Conservation (phyloP, 768 basidiomycete species). For the Pholiota conissans region DNA sequence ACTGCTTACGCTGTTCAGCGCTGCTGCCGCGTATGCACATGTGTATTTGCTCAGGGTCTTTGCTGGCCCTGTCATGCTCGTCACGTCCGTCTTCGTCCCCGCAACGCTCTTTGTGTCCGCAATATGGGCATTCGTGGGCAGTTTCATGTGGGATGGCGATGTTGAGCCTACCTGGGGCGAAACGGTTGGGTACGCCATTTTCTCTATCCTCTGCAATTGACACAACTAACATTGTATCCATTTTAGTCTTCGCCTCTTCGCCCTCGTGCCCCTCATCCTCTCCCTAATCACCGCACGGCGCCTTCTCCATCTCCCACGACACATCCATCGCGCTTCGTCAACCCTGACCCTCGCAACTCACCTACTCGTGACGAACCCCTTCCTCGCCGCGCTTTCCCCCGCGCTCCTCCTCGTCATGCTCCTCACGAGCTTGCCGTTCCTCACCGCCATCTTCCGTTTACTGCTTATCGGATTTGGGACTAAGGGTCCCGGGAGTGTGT, state of each 20-base stretch:
- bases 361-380: slow-evolving; percentile 70
- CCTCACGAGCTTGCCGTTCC: slow-evolving; percentile 73
- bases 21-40: slow-evolving; percentile 70
- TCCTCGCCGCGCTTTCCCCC: slow-evolving; percentile 75
- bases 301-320: slow-evolving; percentile 67
- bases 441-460: slow-evolving; percentile 76
- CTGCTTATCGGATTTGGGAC: slow-evolving; percentile 64
- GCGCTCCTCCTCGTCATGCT: slow-evolving; percentile 66
- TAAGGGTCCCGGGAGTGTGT: slow-evolving; percentile 13
- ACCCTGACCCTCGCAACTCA: slow-evolving; percentile 62
- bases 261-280: slow-evolving; percentile 70
- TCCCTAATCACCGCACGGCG: slow-evolving; percentile 72
- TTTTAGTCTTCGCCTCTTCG: slow-evolving; percentile 74
- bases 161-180: slow-evolving; percentile 77
- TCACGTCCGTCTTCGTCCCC: slow-evolving; percentile 76
- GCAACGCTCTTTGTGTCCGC: slow-evolving; percentile 72
- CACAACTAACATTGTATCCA: slow-evolving; percentile 1
- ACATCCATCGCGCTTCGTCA: slow-evolving; percentile 65
- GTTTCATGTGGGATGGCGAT: slow-evolving; percentile 60
- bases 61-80: slow-evolving; percentile 80
- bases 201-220: background rate
- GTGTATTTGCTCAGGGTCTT: slow-evolving; percentile 78
- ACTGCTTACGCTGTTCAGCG: slow-evolving; percentile 70
- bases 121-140: slow-evolving; percentile 80
- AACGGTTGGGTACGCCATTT: slow-evolving; percentile 63